A percentile compares a stretch with the other conserved stretches of the same genome.
Conservation (phyloP, 2,329 filamentous ascomycete species). For the Colletotrichum lentis region DNA sequence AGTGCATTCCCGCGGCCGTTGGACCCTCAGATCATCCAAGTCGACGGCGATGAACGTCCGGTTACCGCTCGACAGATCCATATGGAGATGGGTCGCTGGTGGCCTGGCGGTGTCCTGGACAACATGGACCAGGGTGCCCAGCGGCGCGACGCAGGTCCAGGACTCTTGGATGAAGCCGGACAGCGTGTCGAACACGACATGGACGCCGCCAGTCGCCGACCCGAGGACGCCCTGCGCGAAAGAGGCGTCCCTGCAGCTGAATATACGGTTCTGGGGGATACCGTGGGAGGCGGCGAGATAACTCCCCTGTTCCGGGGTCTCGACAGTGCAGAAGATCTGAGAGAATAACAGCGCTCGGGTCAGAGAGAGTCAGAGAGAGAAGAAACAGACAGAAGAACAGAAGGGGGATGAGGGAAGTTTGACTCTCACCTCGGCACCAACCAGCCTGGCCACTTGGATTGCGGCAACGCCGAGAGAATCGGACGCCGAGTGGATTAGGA, state of each 20-base stretch:
- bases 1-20: slow-evolving; percentile 10
- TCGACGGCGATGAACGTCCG: slow-evolving; percentile 49
- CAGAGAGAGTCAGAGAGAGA: background rate
- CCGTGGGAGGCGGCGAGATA: slow-evolving; percentile 46
- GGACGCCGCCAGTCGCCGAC: slow-evolving; percentile 48
- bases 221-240: slow-evolving; percentile 45
- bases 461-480: slow-evolving; percentile 6
- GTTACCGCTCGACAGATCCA: slow-evolving; percentile 50
- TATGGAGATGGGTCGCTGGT: slow-evolving; percentile 53
- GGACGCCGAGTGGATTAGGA: slow-evolving; percentile 32
- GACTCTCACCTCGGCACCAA: slow-evolving; percentile 24
- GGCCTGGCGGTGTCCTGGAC: slow-evolving; percentile 52
- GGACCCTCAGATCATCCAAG: slow-evolving; percentile 33
- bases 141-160: slow-evolving; percentile 55
- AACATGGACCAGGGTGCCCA: slow-evolving; percentile 57
- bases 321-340: slow-evolving; percentile 48
- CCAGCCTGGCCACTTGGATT: slow-evolving; percentile 12
- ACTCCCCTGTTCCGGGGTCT: slow-evolving; percentile 47
- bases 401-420: too few relatives aligned
- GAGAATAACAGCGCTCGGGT: too few relatives aligned
- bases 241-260: slow-evolving; percentile 43
- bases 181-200: slow-evolving; percentile 53
- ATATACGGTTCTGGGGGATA: slow-evolving; percentile 47
- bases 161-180: slow-evolving; percentile 52
- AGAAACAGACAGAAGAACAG: background rate